Evolutionary conservation across 108 stramenopile species (phyloP).

Genomic region (Fistulifera pelliculosa): DNA sequence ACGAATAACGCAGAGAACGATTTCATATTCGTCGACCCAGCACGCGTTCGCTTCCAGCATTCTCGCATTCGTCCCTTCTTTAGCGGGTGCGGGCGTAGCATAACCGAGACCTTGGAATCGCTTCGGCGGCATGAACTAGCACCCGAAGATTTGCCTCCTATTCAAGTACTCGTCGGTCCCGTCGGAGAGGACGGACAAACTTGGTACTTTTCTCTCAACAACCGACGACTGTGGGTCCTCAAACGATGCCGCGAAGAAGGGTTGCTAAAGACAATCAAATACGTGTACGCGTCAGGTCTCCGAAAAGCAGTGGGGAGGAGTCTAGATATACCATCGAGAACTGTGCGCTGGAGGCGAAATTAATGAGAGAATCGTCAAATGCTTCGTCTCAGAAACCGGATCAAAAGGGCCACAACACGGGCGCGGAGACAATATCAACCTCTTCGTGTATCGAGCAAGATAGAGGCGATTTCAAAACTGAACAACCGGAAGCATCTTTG

Average conservation of each 20-base stretch:
- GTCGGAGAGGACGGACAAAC: conserved; percentile 29
- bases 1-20: background rate
- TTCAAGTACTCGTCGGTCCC: conserved; percentile 76
- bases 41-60: conserved; percentile 82
- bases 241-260: conserved; percentile 78
- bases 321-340: conserved; percentile 61
- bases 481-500: too few relatives aligned
- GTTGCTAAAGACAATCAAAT: conserved; percentile 31
- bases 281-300: conserved; percentile 48
- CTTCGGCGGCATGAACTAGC: conserved; percentile 54
- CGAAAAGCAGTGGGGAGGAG: conserved; percentile 54
- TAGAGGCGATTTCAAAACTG: too few relatives aligned
- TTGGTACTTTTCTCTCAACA: conserved; percentile 91
- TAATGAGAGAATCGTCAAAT: conserved; percentile 17
- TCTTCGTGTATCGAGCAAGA: too few relatives aligned
- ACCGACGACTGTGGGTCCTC: conserved; percentile 83
- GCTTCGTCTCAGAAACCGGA: too few relatives aligned
- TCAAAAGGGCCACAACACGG: too few relatives aligned
- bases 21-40: conserved; percentile 54
- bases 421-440: too few relatives aligned
- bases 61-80: conserved; percentile 80
- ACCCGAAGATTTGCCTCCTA: conserved; percentile 71
- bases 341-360: conserved; percentile 63
- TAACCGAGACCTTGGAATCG: conserved; percentile 61
- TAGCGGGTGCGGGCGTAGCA: conserved; percentile 80